Base-by-base conservation (phyloP, 2,329 filamentous ascomycete species). In the Rhinocladiella mackenziei region DNA sequence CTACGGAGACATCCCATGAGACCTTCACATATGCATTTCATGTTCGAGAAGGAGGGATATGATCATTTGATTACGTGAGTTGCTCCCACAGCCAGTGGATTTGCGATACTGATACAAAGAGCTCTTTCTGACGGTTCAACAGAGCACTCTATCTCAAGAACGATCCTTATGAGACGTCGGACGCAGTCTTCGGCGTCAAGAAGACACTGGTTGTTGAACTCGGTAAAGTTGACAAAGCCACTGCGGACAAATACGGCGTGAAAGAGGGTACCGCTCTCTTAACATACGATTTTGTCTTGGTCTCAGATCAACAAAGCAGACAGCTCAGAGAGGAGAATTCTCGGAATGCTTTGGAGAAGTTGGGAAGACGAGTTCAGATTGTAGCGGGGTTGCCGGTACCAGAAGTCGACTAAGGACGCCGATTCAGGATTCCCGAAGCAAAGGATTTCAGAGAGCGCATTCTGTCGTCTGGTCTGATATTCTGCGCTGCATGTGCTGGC, bases 21-120 rank as follows among this genome's bases (percentile, higher is more conserved):
- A 39, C 87, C 86, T 1, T 78, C 81, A 14, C 86, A 92, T 64
- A 77, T 91, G 73, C 86, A 92, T 64, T 92, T 92, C 58, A 92
- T 94, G 85, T 89, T 94, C 67, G 79, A 83, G 61, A 89, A 87
- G 70, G 65, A 73, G 23, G 84, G 85, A 0, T 89, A 78, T 68
- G 87, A 94, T 69, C 78, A 83, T 61, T 66, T 94, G 57, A 83
- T 92, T 60, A 94, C 87, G 85, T 89, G 71, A 53, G 81, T 80
- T 62, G 82, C 92, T 25, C 71, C 94, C 6, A 82, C 87, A 32
- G 6, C 35, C 4, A 28, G 7, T 32, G 5, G n/a, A 5, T n/a
- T 30, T 5, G 11, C 4, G 15, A 5, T n/a, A n/a, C 11, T 5
- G 11, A 30, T 5, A 5, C 28, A 5, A 10, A n/a, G 13, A 4